Conservation (phyloP, 768 basidiomycete genomes). For the Psilocybe tampanensis region DNA sequence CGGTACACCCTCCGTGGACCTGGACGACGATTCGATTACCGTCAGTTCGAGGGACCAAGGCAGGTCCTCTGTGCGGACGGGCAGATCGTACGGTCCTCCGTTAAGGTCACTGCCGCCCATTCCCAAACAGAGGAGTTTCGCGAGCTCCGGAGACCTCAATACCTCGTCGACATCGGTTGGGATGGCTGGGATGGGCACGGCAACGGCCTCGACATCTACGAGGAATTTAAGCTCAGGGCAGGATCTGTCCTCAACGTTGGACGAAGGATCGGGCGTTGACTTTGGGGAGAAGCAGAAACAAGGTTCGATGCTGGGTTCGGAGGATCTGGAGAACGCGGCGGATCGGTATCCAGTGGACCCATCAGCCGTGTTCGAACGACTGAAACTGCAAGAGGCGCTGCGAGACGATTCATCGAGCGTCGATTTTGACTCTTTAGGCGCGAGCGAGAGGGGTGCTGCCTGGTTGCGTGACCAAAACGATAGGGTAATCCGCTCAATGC, state of each 20-base stretch:
- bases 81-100: constrained; percentile 12
- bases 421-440: constrained; percentile 46
- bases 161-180: constrained; percentile 7
- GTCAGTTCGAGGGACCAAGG: constrained; percentile 70
- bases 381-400: constrained; percentile 51
- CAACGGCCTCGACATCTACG: too few species aligned
- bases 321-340: constrained; percentile 24
- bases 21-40: constrained; percentile 76
- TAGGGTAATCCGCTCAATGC: constrained; percentile 60
- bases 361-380: constrained; percentile 54
- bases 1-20: constrained; percentile 41
- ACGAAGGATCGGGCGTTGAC: neutral
- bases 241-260: neutral
- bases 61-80: constrained; percentile 24
- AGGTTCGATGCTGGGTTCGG: constrained; percentile 23
- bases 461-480: constrained; percentile 87
- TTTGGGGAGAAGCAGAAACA: neutral
- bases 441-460: constrained; percentile 68
- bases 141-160: constrained; percentile 13
- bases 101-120: constrained; percentile 13
- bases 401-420: constrained; percentile 43
- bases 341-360: constrained; percentile 42
- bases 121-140: constrained; percentile 23
- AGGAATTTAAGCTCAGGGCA: too few species aligned
- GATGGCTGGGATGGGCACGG: neutral